Base-by-base conservation (phyloP, 1,284 basidiomycete genomes). In the Cutaneotrichosporon sp. region DNA sequence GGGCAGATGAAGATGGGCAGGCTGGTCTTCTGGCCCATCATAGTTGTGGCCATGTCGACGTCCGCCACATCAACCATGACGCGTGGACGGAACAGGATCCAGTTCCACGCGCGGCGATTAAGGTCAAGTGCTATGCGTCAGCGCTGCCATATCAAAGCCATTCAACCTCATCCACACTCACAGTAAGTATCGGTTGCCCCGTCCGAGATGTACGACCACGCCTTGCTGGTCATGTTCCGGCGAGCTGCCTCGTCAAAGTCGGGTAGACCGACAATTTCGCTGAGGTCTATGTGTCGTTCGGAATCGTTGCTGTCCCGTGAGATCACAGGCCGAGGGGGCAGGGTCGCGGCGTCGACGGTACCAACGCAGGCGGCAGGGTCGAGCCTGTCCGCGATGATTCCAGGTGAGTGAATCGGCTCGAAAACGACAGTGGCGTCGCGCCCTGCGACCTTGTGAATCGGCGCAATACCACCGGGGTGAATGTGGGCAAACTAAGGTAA, bases 1-100 rank as follows among this genome's bases (percentile, higher is more conserved):
- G 75, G 74, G 8, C 62, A 68, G 54, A 76, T 71, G 63, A 74
- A 75, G 52, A 76, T 61, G 17, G 75, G 75, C 17, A 74, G 41
- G 12, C 58, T 60, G 12, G 66, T 69, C 35, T 61, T 49, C 14
- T 70, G 63, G 10, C 73, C 73, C 38, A 76, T 46, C 62, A 75
- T 68, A 12, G 55, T 55, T 0, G 69, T 70, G 24, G 59, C 33
- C 5, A 67, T 71, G 54, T 76, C 74, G 11, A 69, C 69, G 4
- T 57, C 48, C 19, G 63, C 64, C 0, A 76, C 72, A 49, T 75
- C 66, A 33, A 69, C 56, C 41, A 76, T 56, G 7, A 71, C 62
- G 20, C 74, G 60, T 2, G 75, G 75, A 16, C 75, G 63, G 67
- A 76, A 75, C 46, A 73, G 64, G 49, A 75, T 63, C 29, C 61